phyloP scores from a whole-genome alignment of 2,329 filamentous ascomycete species.

The Cladosporium halotolerans region DNA sequence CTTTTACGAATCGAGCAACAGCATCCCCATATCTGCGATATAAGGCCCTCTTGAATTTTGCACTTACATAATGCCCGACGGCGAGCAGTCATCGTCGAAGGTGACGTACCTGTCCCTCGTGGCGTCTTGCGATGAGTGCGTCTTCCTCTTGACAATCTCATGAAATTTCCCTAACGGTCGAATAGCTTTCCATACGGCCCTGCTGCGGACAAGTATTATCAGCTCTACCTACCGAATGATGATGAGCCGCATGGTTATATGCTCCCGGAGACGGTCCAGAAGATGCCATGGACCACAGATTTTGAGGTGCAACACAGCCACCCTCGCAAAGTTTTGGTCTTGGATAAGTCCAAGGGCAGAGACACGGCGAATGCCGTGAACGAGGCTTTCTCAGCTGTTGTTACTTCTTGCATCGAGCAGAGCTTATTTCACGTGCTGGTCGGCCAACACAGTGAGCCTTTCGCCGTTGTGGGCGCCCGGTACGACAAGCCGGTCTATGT shows the following conservation, averaged over 20 bases:
- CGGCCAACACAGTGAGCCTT: conserved; percentile 73
- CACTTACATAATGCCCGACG: too few species aligned
- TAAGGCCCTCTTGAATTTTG: too few species aligned
- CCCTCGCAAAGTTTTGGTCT: conserved; percentile 16
- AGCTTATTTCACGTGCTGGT: conserved; percentile 64
- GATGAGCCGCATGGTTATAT: conserved; percentile 55
- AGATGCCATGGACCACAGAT: conserved; percentile 46
- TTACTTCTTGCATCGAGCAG: conserved; percentile 39
- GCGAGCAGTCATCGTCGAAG: background rate
- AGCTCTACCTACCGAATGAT: conserved; percentile 62
- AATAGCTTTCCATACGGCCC: conserved; percentile 45
- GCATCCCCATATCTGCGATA: too few species aligned
- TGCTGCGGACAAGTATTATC: conserved; percentile 46
- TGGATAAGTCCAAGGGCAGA: conserved; percentile 48
- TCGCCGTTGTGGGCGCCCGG: conserved; percentile 62
- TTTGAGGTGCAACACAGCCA: conserved; percentile 47
- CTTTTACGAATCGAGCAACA: too few species aligned
- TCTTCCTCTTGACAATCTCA: too few species aligned
- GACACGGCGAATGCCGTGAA: conserved; percentile 54
- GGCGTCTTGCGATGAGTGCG: conserved; percentile 2
- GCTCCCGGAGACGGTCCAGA: conserved; percentile 54
- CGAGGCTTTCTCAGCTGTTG: conserved; percentile 59
- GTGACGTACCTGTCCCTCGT: conserved; percentile 1
- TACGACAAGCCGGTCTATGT: conserved; percentile 61
- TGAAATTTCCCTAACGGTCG: background rate